Evolutionary conservation across 495 filamentous ascomycete species (phyloP).

Genomic region (Stereocaulon alpinum): DNA sequence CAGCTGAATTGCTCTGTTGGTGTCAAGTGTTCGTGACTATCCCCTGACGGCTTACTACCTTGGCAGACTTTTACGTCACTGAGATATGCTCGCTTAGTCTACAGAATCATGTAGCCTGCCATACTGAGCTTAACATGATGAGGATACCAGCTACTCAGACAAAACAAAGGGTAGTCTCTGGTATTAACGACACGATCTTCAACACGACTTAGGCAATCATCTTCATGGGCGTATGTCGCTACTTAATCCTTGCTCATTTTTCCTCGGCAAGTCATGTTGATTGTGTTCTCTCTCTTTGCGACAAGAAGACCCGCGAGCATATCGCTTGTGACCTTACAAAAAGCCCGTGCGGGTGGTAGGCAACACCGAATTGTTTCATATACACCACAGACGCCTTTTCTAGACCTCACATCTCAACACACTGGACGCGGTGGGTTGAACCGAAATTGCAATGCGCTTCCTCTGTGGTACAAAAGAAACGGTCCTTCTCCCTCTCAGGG

Average conservation of each 20-base stretch:
- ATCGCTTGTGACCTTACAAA: not conserved
- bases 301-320: conserved; percentile 8
- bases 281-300: not conserved
- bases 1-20: no score
- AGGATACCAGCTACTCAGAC: no score
- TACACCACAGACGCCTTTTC: no score
- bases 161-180: no score
- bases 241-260: not conserved
- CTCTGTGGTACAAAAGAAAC: not conserved
- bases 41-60: no score
- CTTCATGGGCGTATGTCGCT: not conserved
- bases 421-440: not conserved
- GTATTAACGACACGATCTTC: no score
- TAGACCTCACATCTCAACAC: not conserved
- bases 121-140: no score
- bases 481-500: not conserved
- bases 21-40: no score
- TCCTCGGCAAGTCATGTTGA: not conserved
- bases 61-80: no score
- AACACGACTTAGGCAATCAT: no score
- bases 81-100: no score
- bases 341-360: conserved; percentile 4
- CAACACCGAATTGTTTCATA: not conserved
- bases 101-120: no score
- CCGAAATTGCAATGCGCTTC: not conserved